Percentiles rank a stretch among this genome's conserved stretches.
Conservation (phyloP, 768 basidiomycete species). For the Pulveroboletus sp. region DNA sequence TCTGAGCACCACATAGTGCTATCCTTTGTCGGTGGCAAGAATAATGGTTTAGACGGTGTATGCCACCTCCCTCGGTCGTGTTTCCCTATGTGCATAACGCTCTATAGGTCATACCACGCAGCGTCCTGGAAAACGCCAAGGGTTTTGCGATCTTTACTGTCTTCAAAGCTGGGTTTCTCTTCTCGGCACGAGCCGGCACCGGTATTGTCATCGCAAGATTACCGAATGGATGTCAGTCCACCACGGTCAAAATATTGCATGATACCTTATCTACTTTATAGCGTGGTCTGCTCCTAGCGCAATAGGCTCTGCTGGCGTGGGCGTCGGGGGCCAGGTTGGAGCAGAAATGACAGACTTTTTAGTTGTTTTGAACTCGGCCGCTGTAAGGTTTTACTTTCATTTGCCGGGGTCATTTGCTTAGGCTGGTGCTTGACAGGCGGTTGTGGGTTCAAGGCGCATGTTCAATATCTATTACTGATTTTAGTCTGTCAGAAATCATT, state of each 20-base stretch:
- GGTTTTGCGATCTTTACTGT: slow-evolving; percentile 92
- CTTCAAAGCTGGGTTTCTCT: slow-evolving; percentile 64
- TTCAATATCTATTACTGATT: not conserved
- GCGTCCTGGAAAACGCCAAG: slow-evolving; percentile 50
- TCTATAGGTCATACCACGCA: slow-evolving; percentile 49
- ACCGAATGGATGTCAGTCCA: slow-evolving; percentile 67
- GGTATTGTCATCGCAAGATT: slow-evolving; percentile 87
- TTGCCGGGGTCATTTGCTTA: slow-evolving; percentile 5
- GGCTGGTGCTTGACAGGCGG: slow-evolving; percentile 40
- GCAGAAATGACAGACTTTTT: slow-evolving; percentile 91
- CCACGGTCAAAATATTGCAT: not conserved
- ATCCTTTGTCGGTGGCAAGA: slow-evolving; percentile 75
- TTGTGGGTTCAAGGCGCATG: slow-evolving; percentile 41
- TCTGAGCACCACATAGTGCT: slow-evolving; percentile 46
- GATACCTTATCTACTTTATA: slow-evolving; percentile 47
- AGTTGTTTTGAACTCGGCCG: slow-evolving; percentile 78
- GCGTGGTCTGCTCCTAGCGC: slow-evolving; percentile 95
- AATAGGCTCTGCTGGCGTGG: slow-evolving; percentile 88
- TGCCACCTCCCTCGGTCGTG: slow-evolving; percentile 13
- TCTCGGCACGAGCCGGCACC: slow-evolving; percentile 75
- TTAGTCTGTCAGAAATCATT: slow-evolving; percentile 59
- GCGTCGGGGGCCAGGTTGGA: slow-evolving; percentile 78
- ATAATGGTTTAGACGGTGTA: slow-evolving; percentile 82
- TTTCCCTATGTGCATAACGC: not conserved
- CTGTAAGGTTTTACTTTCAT: slow-evolving; percentile 42